A percentile compares a stretch with the other conserved stretches of the same genome.
These are phyloP conservation scores for Triglochin maritima DNA, from an alignment of 106 monocot genomes.

Conservation along the genomic window DNA sequence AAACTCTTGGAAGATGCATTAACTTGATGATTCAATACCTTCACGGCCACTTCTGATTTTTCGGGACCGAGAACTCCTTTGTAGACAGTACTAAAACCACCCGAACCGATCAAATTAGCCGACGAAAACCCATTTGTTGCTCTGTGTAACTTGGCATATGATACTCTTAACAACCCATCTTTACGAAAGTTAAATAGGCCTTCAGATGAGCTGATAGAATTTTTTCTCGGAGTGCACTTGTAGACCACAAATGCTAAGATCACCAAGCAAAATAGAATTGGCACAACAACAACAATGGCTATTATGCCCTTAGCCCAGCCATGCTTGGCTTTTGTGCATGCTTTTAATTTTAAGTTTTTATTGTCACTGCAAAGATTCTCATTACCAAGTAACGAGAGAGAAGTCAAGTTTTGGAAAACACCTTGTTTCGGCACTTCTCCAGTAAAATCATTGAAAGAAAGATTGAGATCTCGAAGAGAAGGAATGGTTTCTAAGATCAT, in stretches of 20 bases:
- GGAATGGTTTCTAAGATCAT: not conserved
- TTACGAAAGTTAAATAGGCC: not conserved
- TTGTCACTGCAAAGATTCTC: constrained; percentile 4
- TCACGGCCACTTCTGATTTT: constrained; percentile 11
- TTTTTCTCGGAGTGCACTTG: not conserved
- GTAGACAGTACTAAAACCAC: constrained; percentile 15
- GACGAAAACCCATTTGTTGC: constrained; percentile 14
- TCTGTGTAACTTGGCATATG: constrained; percentile 6
- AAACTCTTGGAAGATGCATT: constrained; percentile 10
- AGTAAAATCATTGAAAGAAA: constrained; percentile 14
- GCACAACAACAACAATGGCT: not conserved
- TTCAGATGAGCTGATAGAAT: not conserved
- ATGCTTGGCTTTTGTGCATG: not conserved
- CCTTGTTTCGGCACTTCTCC: constrained; percentile 5
- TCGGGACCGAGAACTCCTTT: constrained; percentile 2
- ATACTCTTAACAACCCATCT: not conserved
- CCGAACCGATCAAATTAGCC: constrained; percentile 9
- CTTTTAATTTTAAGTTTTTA: not conserved
- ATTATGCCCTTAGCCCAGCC: not conserved
- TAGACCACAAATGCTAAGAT: not conserved
- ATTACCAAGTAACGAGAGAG: constrained; percentile 4
- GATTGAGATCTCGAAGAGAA: constrained; percentile 6
- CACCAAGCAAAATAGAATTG: not conserved
- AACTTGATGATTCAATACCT: constrained; percentile 10
- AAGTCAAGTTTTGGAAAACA: not conserved